Conservation (phyloP, 176 grass and related monocot genomes). For the Cenchrus purpureus region DNA sequence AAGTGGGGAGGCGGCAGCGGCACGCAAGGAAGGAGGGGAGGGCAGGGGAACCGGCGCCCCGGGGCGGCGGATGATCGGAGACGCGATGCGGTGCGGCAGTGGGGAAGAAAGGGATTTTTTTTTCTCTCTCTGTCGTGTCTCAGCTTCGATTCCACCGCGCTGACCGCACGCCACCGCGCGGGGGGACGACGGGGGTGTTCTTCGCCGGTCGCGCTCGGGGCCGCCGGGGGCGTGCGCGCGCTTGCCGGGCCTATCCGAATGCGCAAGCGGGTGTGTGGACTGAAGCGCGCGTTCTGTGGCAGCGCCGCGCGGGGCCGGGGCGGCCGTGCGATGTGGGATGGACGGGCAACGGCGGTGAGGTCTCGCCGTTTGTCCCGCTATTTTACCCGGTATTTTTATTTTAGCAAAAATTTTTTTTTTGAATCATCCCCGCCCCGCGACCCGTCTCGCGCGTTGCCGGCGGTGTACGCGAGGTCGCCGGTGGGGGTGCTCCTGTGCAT, state of each 20-base stretch:
- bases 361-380: no score
- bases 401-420: no score
- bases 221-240: slow-evolving; percentile 2
- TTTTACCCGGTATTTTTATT: no score
- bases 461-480: not conserved
- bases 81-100: slow-evolving; percentile 7
- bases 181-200: not conserved
- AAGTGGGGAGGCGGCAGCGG: slow-evolving; percentile 26
- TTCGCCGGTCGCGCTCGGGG: slow-evolving; percentile 16
- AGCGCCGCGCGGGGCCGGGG: not conserved
- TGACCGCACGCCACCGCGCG: slow-evolving; percentile 43
- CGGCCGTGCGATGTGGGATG: slow-evolving; percentile 18
- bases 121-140: not conserved
- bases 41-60: slow-evolving; percentile 9
- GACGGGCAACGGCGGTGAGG: not conserved
- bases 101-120: slow-evolving; percentile 29
- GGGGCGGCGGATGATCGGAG: not conserved
- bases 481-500: no score
- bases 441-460: not conserved
- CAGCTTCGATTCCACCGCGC: slow-evolving; percentile 9
- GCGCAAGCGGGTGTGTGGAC: not conserved
- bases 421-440: not conserved
- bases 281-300: not conserved
- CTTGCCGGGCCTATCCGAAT: slow-evolving; percentile 37
- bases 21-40: slow-evolving; percentile 56